Conservation (phyloP, 75 land plant species). For the Isoetes taiwanensis region DNA sequence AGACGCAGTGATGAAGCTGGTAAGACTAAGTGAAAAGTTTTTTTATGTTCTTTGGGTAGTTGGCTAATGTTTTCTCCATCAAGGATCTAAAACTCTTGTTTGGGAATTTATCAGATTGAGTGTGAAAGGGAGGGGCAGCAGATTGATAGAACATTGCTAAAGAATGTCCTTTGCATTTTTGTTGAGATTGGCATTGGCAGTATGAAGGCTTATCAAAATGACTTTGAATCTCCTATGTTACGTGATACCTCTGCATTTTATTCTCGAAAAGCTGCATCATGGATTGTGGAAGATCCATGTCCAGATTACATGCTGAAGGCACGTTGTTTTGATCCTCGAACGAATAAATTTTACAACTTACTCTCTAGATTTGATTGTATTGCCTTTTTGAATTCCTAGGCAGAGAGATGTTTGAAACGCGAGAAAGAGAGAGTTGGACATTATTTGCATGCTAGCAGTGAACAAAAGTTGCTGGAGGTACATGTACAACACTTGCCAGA, state of each 20-base stretch:
- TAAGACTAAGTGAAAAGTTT: not conserved
- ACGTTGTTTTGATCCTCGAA: too few relatives aligned
- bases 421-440: slow-evolving; percentile 1
- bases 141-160: slow-evolving; percentile 3
- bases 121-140: not conserved
- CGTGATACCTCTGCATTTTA: not conserved
- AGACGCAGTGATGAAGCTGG: not conserved
- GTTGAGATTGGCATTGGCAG: not conserved
- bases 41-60: not conserved
- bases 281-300: slow-evolving; percentile 1
- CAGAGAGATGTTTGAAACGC: not conserved
- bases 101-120: slow-evolving; percentile 7
- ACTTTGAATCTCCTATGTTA: not conserved
- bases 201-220: not conserved
- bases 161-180: not conserved
- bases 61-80: too few relatives aligned
- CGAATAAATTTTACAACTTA: not conserved
- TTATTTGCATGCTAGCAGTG: slow-evolving; percentile 1
- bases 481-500: too few relatives aligned
- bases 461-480: not conserved
- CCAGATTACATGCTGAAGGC: not conserved
- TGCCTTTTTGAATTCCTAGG: not conserved
- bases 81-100: not conserved
- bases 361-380: not conserved
- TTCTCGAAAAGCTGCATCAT: not conserved